Conservation (phyloP, 2,329 filamentous ascomycete genomes). For the Hortaea sp. region DNA sequence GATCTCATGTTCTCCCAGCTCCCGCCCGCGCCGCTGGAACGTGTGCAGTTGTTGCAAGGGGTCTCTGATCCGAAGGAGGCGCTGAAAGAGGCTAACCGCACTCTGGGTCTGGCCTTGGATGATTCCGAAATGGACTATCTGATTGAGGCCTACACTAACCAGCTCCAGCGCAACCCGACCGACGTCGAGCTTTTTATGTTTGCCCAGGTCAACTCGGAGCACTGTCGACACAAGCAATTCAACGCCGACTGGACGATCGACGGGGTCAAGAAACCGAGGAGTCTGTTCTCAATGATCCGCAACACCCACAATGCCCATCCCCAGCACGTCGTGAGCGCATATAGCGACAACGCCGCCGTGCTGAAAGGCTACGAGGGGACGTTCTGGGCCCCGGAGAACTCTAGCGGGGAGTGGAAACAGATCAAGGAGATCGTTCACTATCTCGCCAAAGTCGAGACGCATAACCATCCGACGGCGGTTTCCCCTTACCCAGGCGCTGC, state of each 20-base stretch:
- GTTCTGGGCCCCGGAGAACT: slow-evolving; percentile 81
- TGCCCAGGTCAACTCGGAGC: slow-evolving; percentile 96
- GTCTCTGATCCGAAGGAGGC: slow-evolving; percentile 54
- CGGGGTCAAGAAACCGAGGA: slow-evolving; percentile 65
- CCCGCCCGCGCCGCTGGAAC: slow-evolving; percentile 54
- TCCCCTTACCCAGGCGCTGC: slow-evolving; percentile 89
- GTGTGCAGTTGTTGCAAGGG: slow-evolving; percentile 52
- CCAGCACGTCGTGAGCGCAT: slow-evolving; percentile 81
- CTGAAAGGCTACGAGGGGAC: slow-evolving; percentile 60
- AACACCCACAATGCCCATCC: slow-evolving; percentile 79
- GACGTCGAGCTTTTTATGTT: slow-evolving; percentile 99
- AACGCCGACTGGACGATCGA: slow-evolving; percentile 96
- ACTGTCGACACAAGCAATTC: slow-evolving; percentile 83
- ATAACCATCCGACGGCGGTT: slow-evolving; percentile 95
- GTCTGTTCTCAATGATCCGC: slow-evolving; percentile 89
- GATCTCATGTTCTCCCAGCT: slow-evolving; percentile 69
- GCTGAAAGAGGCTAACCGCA: slow-evolving; percentile 72
- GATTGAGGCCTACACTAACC: slow-evolving; percentile 67
- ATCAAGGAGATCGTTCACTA: slow-evolving; percentile 81
- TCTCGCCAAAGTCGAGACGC: slow-evolving; percentile 90
- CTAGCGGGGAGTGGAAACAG: slow-evolving; percentile 78
- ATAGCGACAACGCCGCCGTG: slow-evolving; percentile 97
- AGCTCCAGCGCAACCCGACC: slow-evolving; percentile 56
- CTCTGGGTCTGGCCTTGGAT: slow-evolving; percentile 78
- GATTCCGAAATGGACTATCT: slow-evolving; percentile 86